Evolutionary conservation across 176 grass and related monocot genomes (phyloP).

Genomic region (Cenchrus americanus): DNA sequence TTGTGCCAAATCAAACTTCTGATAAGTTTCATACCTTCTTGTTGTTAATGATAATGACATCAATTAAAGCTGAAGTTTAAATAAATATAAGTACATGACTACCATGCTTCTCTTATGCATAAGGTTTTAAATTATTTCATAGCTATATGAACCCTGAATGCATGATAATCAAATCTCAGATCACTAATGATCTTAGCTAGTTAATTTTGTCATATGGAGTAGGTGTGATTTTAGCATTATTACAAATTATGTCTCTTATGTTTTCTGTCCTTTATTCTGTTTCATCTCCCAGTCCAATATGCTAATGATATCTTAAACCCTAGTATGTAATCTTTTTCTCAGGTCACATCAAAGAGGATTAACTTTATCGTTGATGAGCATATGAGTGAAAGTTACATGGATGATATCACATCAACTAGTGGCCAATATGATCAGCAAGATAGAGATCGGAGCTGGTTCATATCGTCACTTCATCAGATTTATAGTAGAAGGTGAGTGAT

Average conservation of each 20-base stretch:
- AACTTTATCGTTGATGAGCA: conserved; percentile 90
- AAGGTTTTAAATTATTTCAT: not conserved
- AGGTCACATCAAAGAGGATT: conserved; percentile 97
- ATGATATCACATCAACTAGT: conserved; percentile 61
- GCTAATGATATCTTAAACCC: conserved; percentile 33
- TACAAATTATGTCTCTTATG: conserved; percentile 24
- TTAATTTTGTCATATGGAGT: conserved; percentile 2
- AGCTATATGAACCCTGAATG: not conserved
- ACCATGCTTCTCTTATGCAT: conserved; percentile 20
- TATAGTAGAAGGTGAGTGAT: conserved; percentile 78
- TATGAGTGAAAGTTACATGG: conserved; percentile 60
- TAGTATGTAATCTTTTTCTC: conserved; percentile 47
- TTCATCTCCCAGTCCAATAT: conserved; percentile 38
- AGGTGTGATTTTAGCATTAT: conserved; percentile 24
- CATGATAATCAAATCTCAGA: conserved; percentile 8
- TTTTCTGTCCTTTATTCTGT: conserved; percentile 12
- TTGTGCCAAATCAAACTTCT: conserved; percentile 24
- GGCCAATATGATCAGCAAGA: conserved; percentile 73
- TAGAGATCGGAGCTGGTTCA: conserved; percentile 93
- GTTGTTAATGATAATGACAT: conserved; percentile 27
- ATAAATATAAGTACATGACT: conserved; percentile 20
- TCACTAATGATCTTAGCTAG: conserved; percentile 37
- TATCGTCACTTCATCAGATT: conserved; percentile 89
- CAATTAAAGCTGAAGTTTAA: conserved; percentile 30
- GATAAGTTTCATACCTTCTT: conserved; percentile 3